phyloP scores from a whole-genome alignment of 2,329 filamentous ascomycete genomes.

The Xylariaceae sp. region DNA sequence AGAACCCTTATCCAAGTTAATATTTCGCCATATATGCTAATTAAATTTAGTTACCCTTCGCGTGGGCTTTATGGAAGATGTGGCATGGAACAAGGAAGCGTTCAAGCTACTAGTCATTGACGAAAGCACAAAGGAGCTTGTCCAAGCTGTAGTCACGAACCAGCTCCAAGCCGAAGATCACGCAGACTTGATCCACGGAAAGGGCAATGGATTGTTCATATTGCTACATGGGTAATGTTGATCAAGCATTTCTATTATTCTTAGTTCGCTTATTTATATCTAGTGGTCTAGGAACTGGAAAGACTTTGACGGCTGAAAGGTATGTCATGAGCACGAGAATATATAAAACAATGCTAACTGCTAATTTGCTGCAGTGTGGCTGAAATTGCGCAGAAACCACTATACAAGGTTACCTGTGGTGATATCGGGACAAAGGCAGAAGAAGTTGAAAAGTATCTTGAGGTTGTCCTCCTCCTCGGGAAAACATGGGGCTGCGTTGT shows the following conservation, averaged over 20 bases:
- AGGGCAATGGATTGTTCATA: slow-evolving; percentile 12
- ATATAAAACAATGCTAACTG: too few relatives aligned
- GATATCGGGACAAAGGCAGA: too few relatives aligned
- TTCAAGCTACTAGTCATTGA: slow-evolving; percentile 12
- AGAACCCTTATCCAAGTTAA: background rate
- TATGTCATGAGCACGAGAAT: too few relatives aligned
- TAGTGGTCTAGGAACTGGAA: slow-evolving; percentile 14
- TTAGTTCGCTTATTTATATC: background rate
- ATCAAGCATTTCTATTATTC: background rate
- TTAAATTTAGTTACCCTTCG: slow-evolving; percentile 5
- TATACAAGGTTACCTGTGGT: too few relatives aligned
- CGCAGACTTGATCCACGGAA: slow-evolving; percentile 8
- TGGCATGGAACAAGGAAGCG: slow-evolving; percentile 11
- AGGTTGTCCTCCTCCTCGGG: too few relatives aligned
- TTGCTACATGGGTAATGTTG: slow-evolving; percentile 7
- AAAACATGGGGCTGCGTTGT: too few relatives aligned
- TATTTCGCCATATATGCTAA: background rate
- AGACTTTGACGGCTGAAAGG: slow-evolving; percentile 16
- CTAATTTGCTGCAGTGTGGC: too few relatives aligned
- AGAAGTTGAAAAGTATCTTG: too few relatives aligned
- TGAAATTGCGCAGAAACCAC: too few relatives aligned
- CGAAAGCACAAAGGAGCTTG: slow-evolving; percentile 8
- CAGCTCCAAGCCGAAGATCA: slow-evolving; percentile 12
- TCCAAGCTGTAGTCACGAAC: slow-evolving; percentile 14
- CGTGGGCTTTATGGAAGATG: slow-evolving; percentile 11